Base-by-base conservation (phyloP, 2,329 filamentous ascomycete species). In the Colletotrichum lupini region DNA sequence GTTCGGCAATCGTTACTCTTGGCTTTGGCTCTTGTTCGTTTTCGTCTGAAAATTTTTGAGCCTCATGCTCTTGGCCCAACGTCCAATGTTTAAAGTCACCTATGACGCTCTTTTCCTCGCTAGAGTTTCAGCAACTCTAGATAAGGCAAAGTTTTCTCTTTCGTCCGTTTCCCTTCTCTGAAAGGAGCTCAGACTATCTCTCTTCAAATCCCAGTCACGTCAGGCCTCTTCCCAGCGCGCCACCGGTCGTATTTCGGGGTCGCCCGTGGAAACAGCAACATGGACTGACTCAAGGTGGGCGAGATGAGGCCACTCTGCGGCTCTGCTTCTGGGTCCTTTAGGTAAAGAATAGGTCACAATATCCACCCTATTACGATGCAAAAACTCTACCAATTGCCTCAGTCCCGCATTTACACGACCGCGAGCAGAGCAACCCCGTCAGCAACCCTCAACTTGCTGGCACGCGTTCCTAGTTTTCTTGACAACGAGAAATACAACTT, bases 321-420 rank as follows among this genome's bases (percentile, higher is more conserved):
- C 67, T 73, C 66, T 70, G 55, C 67, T 46, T 22, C 70, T 73
- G 70, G 70, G 70, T 52, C 55, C 52, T 46, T 73, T 73, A 73
- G 53, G 70, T 73, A 73, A 73, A 60, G 37, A 19, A 32, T 56
- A 65, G 66, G 67, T 73, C 70, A 73, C 37, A 26, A 73, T 70
- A 73, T 73, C 70, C 70, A 73, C 70, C 62, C 12, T 73, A 73
- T 73, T 73, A 73, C 70, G 67, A 70, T 73, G 70, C 12, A 30
- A 65, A 73, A 70, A 73, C 67, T 65, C 55, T 52, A 37, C 55
- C 53, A 70, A 65, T 70, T 64, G 67, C 60, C 55, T 73, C 60
- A 55, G 70, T 73, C 70, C 70, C 70, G 67, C 70, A 64, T 14
- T 35, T 11, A 11, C 16, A 37, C 52, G 30, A 56, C 28, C n/a